Conservation (phyloP, 1,139 yeast species). For the Yamadazyma triangularis region DNA sequence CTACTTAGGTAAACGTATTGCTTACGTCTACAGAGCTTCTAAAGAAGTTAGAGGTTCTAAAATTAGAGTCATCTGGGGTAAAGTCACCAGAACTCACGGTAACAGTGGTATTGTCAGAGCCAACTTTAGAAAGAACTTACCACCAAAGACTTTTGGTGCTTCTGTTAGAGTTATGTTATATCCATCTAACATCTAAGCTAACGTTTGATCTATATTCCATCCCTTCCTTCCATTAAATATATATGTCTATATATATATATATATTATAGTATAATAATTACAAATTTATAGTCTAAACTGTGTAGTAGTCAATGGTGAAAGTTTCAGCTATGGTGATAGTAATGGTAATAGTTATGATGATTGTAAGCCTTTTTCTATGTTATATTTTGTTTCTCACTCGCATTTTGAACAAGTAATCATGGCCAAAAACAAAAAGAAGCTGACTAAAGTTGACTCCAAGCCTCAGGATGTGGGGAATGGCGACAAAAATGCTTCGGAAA, state of each 20-base stretch:
- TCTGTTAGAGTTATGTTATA: conserved; percentile 99
- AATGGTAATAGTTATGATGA: too few species aligned
- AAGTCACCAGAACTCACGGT: conserved; percentile 98
- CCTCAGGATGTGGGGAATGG: background rate
- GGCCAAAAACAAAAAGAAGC: conserved; percentile 30
- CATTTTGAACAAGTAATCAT: too few species aligned
- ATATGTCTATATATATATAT: conserved; percentile 6
- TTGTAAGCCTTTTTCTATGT: too few species aligned
- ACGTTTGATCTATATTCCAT: too few species aligned
- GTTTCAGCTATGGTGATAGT: too few species aligned
- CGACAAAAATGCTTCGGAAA: background rate
- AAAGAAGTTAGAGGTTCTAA: conserved; percentile 98
- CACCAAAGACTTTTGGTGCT: conserved; percentile 99
- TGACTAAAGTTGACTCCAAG: conserved; percentile 9
- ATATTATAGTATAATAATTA: conserved; percentile 4
- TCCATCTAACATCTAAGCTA: conserved; percentile 98
- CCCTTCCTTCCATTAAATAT: too few species aligned
- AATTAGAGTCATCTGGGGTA: conserved; percentile 99
- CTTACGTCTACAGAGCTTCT: conserved; percentile 98
- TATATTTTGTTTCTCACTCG: too few species aligned
- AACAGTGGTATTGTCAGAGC: conserved; percentile 98
- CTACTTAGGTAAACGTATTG: conserved; percentile 99
- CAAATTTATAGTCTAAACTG: too few species aligned
- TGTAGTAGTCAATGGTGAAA: too few species aligned
- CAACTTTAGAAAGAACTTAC: conserved; percentile 97